Evolutionary conservation across 305 asterid species (phyloP), one percentile per base, ranked within the genome.

Genomic region (Fraxinus albicans): DNA sequence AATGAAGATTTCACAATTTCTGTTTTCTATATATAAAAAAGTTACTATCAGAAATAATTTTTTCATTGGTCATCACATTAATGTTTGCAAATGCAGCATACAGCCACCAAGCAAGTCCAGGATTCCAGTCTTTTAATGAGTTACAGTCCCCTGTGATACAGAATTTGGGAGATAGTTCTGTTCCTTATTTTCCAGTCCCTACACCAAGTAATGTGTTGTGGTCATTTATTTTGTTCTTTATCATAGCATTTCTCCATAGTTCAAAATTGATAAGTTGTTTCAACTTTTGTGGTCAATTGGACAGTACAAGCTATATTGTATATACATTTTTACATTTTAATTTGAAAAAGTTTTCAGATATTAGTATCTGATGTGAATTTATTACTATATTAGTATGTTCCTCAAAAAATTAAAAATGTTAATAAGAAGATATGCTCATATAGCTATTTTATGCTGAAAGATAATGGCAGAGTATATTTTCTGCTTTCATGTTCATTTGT

Each of bases 51-150:
- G 42, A 33, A 31, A 31, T 31, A 67, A 27, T 10, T 27, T 70
- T 13, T 31, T 70, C 23, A 6, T 70, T 33, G 15, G 76, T 25
- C 21, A 34, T 72, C 77, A 76, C 29, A 31, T 69, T 13, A 82
- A 70, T 74, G 81, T 81, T 87, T 70, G 65, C 73, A n/a, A 83
- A 74, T 90, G 91, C 97, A 96, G 99, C 86, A 81, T 92, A 91
- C 89, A 87, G 84, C 84, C 90, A 86, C 84, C 94, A 91, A 84
- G 81, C 95, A 81, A 88, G 88, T 86, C 91, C 98, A 60, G 92
- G 94, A 81, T 81, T 86, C 83, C 92, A 88, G 72, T 63, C 91
- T 82, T 73, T 83, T 80, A 86, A 85, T n/a, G 94, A 88, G 84
- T 81, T 85, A 69, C 90, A 84, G 79, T 85, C 92, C 15, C 88